phyloP scores from a whole-genome alignment of 352 stramenopile species.

The Phytophthora sansomeana region DNA sequence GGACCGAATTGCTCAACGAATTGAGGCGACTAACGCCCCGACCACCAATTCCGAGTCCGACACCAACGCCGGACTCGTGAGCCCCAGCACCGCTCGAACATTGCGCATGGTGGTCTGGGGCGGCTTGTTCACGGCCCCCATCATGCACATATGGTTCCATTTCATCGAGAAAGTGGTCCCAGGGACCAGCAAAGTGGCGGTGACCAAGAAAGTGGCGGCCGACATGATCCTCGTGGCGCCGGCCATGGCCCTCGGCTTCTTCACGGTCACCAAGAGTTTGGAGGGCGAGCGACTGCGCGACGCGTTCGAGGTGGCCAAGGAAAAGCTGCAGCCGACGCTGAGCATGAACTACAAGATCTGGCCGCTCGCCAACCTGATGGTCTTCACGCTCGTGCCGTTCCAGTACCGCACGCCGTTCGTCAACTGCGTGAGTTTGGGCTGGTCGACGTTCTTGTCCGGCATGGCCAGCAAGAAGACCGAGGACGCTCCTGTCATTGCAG shows the following conservation, averaged over 20 bases:
- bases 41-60: slow-evolving; percentile 2
- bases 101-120: slow-evolving; percentile 89
- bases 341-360: slow-evolving; percentile 59
- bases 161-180: slow-evolving; percentile 71
- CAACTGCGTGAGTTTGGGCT: slow-evolving; percentile 60
- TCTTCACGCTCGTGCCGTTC: slow-evolving; percentile 59
- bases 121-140: slow-evolving; percentile 83
- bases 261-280: slow-evolving; percentile 49
- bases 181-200: slow-evolving; percentile 28
- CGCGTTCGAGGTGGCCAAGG: slow-evolving; percentile 42
- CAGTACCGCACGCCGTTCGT: slow-evolving; percentile 63
- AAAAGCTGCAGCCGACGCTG: slow-evolving; percentile 49
- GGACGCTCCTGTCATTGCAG: background rate
- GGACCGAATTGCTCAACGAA: slow-evolving; percentile 55
- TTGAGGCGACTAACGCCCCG: slow-evolving; percentile 27
- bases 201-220: slow-evolving; percentile 52
- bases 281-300: slow-evolving; percentile 44
- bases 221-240: slow-evolving; percentile 59
- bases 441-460: slow-evolving; percentile 57
- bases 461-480: slow-evolving; percentile 45
- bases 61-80: slow-evolving; percentile 16
- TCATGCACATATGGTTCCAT: slow-evolving; percentile 92
- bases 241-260: slow-evolving; percentile 50
- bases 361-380: slow-evolving; percentile 53
- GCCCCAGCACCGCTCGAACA: slow-evolving; percentile 50